Evolutionary conservation across 768 basidiomycete genomes (phyloP), one percentile per base, ranked within the genome.

Genomic region (Boletus patriciae): DNA sequence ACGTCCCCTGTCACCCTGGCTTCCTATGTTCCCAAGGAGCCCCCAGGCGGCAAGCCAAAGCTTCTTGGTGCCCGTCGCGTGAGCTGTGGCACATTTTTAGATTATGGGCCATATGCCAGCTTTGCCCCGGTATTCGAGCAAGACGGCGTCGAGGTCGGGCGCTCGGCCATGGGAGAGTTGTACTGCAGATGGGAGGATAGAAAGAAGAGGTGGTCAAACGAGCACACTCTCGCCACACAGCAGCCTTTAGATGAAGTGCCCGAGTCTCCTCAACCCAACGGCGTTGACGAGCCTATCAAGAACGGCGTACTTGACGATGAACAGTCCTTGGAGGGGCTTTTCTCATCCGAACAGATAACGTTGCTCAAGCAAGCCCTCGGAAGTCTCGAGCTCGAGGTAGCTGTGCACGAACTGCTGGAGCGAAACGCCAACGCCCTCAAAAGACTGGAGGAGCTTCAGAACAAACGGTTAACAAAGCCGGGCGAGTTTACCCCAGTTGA

Each of bases 41-140:
- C 79, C 4, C 66, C 74, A 43, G 66, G 73, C 52, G 69, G 74
- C 54, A 76, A 75, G 62, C 71, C 76, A 60, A 73, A 76, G 37
- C 70, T 78, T 23, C 79, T 80, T 2, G 70, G 77, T 0, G 75
- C 83, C 16, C 82, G 87, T 42, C 78, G 77, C 25, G 70, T 91
- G 37, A 80, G 83, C 43, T 78, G 83, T 27, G 89, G 88, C 51
- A 70, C 78, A 0, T 92, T 92, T 66, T 75, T 94, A 8, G 88
- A 94, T 70, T 93, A 93, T 64, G 92, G 91, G 0, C 78, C 79
- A 13, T 87, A 78, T 64, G 73, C 89, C 8, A 86, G 82, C 65
- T 93, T 93, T 71, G 90, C 91, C 0, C 91, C 91, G 1, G 75
- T 78, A 11, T 92, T 89, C 68, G 88, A 90, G 57, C 87, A 90